These are phyloP conservation scores for Ustilago hordei DNA, from an alignment of 1,284 basidiomycete genomes.

Conservation along the genomic window DNA sequence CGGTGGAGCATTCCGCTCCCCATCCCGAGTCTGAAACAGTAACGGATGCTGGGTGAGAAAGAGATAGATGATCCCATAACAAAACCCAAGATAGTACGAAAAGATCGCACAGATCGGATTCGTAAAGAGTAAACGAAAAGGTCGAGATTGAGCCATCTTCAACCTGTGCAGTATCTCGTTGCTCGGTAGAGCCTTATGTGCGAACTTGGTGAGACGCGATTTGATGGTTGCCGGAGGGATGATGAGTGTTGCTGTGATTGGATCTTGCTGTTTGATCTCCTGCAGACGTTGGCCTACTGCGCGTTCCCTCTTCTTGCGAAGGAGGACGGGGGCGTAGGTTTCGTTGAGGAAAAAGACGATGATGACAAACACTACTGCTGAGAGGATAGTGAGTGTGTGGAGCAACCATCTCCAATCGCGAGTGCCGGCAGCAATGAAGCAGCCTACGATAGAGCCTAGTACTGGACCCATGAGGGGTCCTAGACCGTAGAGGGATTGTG, in stretches of 20 bases:
- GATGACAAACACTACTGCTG: constrained; percentile 21
- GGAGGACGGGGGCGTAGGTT: constrained; percentile 58
- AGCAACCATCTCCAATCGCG: constrained; percentile 59
- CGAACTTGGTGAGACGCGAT: not conserved
- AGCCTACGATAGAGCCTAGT: constrained; percentile 57
- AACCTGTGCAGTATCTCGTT: constrained; percentile 31
- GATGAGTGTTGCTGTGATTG: constrained; percentile 7
- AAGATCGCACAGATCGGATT: constrained; percentile 70
- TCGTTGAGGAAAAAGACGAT: constrained; percentile 49
- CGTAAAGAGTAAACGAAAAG: constrained; percentile 67
- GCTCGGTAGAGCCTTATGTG: constrained; percentile 18
- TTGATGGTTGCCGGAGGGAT: not conserved
- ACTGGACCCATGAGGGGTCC: constrained; percentile 63
- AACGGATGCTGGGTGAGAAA: constrained; percentile 71
- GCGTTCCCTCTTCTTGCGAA: constrained; percentile 49
- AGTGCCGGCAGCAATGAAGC: constrained; percentile 48
- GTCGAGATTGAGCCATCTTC: constrained; percentile 68
- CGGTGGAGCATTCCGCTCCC: constrained; percentile 62
- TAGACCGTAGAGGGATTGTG: constrained; percentile 55
- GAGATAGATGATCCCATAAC: constrained; percentile 71
- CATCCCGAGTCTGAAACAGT: constrained; percentile 65
- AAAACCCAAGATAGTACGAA: constrained; percentile 71
- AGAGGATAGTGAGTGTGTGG: constrained; percentile 55
- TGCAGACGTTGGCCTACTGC: constrained; percentile 21
- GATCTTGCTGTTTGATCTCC: constrained; percentile 26